Evolutionary conservation across 805 yeast species (phyloP), one percentile per base, ranked within the genome.

Genomic region (Nakazawaea siamensis): DNA sequence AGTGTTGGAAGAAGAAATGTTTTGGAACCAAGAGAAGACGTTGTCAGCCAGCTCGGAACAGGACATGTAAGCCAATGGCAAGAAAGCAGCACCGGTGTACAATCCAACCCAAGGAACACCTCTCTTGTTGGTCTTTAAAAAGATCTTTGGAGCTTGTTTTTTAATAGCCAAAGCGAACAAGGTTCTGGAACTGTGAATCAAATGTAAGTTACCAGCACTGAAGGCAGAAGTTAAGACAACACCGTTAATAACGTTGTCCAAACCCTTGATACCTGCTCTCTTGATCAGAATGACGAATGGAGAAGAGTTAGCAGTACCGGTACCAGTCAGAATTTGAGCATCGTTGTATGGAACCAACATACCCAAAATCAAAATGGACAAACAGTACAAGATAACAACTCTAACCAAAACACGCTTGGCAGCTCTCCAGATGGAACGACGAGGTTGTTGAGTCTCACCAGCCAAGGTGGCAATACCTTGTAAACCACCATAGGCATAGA

Each of bases 401-500:
- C 80, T 58, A 59, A 65, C 62, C 43, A 73, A 68, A 0, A 74
- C 70, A 29, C 70, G 70, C 37, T 65, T 57, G 29, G 71, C 68
- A 8, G 75, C 78, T 24, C 52, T 53, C 5, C 79, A 79, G 40
- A 73, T 62, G 11, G 72, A 66, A 27, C 55, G 58, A 26, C 64
- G 50, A 1, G 80, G 79, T 45, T 72, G 71, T 42, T 64, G 61
- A 5, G 74, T 58, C 43, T 72, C 79, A 25, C 72, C 70, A 1
- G 78, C 78, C 13, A 75, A 64, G 20, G 73, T 57, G 15, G 76
- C 78, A 27, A 70, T 47, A 24, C 38, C 64, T 55, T 81, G 90
- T 31, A 81, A 77, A 54, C 88, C 88, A 58, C 80, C 87, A 55
- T 70, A 80, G 18, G 88, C 80, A 62, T 81, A 81, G 14, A 83